Base-by-base conservation (phyloP, 2,329 filamentous ascomycete genomes). In the Calonectria crousiana region DNA sequence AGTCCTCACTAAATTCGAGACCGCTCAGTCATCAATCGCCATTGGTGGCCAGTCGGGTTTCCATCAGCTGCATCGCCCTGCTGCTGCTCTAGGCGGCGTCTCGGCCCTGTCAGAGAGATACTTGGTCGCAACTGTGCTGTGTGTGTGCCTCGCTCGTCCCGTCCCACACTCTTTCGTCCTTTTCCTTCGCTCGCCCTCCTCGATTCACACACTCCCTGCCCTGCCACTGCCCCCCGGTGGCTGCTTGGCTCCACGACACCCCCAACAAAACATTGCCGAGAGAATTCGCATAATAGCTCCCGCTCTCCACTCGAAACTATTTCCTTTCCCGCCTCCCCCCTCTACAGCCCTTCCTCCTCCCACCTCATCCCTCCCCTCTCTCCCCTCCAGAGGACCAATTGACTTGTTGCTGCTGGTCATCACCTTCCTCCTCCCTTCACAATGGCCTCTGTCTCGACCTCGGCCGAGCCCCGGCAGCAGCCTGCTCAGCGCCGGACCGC, bases 371-470 rank as follows among this genome's bases (percentile, higher is more conserved):
- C 47, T 58, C 71, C 47, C 69, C 47, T 65, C 69, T 60, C 67
- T 67, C 56, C 13, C 53, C 11, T 8, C 41, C 41, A 44, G 49
- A 53, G 60, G 77, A 78, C 74, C 78, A 78, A 74, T 78, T 80
- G 77, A 74, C 76, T 73, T 58, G 47, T 69, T 52, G 62, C 28
- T 53, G 16, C 49, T 52, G n/a, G 52, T 65, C 47, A 52, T 71
- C 71, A 64, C 51, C 74, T 67, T 76, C 72, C 32, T 58, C 62
- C 47, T 28, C 47, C 49, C 28, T 18, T 58, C 77, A 81, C 74
- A 72, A 91, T 91, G 90, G 85, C 89, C 80, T 83, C 88, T 72
- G 80, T 86, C 75, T 84, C 84, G 62, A 81, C 87, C 73, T 85
- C 88, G 75, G 83, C 85, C 81, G 78, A 85, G 76, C 81, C 86